phyloP scores from a whole-genome alignment of 495 filamentous ascomycete genomes.

The Penicillium angulare region DNA sequence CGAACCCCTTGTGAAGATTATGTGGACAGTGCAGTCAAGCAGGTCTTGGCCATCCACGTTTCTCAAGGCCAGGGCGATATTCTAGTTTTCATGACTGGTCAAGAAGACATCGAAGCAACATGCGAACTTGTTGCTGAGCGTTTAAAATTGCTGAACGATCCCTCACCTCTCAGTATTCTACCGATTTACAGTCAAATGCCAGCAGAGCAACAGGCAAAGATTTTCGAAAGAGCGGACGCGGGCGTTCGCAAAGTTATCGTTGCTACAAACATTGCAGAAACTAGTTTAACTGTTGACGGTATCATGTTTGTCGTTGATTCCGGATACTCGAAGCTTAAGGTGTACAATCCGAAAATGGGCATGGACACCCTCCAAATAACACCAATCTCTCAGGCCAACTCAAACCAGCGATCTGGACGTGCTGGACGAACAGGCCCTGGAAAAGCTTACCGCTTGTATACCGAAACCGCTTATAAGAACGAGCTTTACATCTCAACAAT shows the following conservation, averaged over 20 bases:
- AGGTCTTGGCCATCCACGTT: constrained; percentile 95
- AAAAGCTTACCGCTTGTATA: constrained; percentile 92
- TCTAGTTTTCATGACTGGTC: constrained; percentile 98
- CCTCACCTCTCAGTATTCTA: constrained; percentile 89
- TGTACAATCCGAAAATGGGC: constrained; percentile 97
- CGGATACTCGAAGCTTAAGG: constrained; percentile 95
- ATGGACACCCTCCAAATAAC: constrained; percentile 99
- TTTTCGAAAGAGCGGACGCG: constrained; percentile 86
- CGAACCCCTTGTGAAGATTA: constrained; percentile 96
- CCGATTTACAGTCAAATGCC: constrained; percentile 99
- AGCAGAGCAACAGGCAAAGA: constrained; percentile 94
- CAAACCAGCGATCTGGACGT: constrained; percentile 87
- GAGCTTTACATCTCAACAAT: constrained; percentile 98
- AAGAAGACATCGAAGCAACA: constrained; percentile 97
- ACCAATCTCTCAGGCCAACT: constrained; percentile 95
- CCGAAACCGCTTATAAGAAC: constrained; percentile 91
- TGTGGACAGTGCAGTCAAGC: constrained; percentile 94
- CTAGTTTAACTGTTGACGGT: constrained; percentile 95
- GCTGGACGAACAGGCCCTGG: constrained; percentile 95
- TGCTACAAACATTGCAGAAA: constrained; percentile 98
- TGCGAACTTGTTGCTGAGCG: constrained; percentile 91
- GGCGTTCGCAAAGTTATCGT: constrained; percentile 97
- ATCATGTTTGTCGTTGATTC: constrained; percentile 99
- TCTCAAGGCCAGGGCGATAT: constrained; percentile 91
- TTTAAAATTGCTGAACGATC: constrained; percentile 88